A percentile compares a stretch with the other conserved stretches of the same genome.
These are phyloP conservation scores for Beauveria caledonica DNA, from an alignment of 2,329 filamentous ascomycete genomes.

Conservation along the genomic window DNA sequence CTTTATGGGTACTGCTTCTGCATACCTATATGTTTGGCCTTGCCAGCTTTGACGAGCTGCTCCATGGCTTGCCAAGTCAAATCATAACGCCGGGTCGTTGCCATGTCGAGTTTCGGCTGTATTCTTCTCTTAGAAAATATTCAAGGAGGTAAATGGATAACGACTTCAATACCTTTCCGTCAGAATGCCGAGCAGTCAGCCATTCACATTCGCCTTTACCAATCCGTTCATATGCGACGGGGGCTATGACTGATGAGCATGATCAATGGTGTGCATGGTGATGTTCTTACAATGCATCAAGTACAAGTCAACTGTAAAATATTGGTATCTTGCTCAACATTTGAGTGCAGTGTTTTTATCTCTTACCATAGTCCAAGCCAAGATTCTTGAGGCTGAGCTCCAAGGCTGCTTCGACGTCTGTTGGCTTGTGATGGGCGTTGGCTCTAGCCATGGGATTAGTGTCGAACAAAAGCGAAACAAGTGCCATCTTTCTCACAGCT, in stretches of 20 bases:
- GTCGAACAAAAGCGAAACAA: neutral
- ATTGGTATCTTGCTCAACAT: neutral
- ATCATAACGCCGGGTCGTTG: neutral
- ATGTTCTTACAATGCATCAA: slow-evolving; percentile 8
- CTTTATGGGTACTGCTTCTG: neutral
- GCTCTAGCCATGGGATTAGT: neutral
- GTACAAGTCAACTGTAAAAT: neutral
- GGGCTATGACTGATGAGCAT: neutral
- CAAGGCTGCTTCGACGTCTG: neutral
- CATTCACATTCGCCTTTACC: neutral
- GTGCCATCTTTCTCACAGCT: neutral
- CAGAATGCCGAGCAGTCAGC: neutral
- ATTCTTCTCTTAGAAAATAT: neutral
- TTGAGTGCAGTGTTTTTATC: too few relatives aligned
- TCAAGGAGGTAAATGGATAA: too few relatives aligned
- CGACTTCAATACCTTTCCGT: neutral
- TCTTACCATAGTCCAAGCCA: slow-evolving; percentile 1
- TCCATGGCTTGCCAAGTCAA: slow-evolving; percentile 8
- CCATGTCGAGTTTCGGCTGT: slow-evolving; percentile 1
- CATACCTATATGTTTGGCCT: slow-evolving; percentile 3
- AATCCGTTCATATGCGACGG: slow-evolving; percentile 6
- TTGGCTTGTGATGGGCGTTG: slow-evolving; percentile 1
- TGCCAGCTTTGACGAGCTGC: neutral
- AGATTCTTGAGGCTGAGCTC: slow-evolving; percentile 8
- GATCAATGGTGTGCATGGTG: neutral